phyloP scores from a whole-genome alignment of 371 early-diverging fungal species.

The Rhizomucor pusillus region DNA sequence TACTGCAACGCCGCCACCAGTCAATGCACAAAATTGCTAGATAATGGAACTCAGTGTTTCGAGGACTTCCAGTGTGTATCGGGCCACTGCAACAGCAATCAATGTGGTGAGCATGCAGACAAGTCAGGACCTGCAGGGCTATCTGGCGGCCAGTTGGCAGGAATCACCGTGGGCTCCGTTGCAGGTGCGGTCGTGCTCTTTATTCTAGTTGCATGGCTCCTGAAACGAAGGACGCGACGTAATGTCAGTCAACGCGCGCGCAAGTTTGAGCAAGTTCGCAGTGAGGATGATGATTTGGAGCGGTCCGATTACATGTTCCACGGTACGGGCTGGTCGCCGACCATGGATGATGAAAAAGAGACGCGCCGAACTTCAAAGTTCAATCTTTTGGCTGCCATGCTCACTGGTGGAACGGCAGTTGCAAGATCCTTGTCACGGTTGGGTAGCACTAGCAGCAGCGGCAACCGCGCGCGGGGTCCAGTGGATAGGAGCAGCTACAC shows the following conservation, averaged over 20 bases:
- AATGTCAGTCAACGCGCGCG: conserved; percentile 10
- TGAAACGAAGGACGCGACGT: conserved; percentile 12
- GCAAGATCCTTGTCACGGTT: conserved; percentile 8
- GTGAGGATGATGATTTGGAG: conserved; percentile 8
- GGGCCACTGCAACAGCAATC: conserved; percentile 10
- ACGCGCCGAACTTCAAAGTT: conserved; percentile 7
- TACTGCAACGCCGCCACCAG: conserved; percentile 29
- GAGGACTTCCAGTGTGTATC: conserved; percentile 30
- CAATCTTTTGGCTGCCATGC: conserved; percentile 4
- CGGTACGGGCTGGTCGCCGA: neutral
- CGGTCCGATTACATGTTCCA: neutral
- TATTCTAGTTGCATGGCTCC: conserved; percentile 6
- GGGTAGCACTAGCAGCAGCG: neutral
- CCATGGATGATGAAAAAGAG: neutral
- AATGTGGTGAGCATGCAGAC: neutral
- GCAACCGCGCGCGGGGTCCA: neutral
- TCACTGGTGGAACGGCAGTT: conserved; percentile 7
- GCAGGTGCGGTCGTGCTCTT: conserved; percentile 19
- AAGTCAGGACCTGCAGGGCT: neutral
- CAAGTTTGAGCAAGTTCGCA: conserved; percentile 14
- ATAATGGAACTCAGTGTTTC: conserved; percentile 14
- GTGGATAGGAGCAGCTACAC: neutral
- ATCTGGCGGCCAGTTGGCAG: conserved; percentile 22
- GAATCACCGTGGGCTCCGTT: conserved; percentile 21
- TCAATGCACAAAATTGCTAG: conserved; percentile 13